These are phyloP conservation scores for Colletotrichum salicis DNA, from an alignment of 2,329 filamentous ascomycete genomes.

Conservation along the genomic window DNA sequence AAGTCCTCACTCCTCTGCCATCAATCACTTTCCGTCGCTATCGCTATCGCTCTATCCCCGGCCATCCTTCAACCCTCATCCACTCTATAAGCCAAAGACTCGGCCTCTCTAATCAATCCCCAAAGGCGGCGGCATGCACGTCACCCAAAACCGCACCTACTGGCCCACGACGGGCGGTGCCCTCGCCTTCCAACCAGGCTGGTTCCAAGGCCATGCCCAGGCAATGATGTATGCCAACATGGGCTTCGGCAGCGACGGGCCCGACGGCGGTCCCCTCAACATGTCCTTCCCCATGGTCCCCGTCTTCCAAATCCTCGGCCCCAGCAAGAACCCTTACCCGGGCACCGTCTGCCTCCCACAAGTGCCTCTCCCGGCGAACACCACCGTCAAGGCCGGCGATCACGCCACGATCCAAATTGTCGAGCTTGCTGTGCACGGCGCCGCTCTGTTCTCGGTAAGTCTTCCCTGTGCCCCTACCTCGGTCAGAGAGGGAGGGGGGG, in stretches of 20 bases:
- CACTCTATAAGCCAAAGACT: not conserved
- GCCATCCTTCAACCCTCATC: not conserved
- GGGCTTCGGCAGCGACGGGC: slow-evolving; percentile 78
- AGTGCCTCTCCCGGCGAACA: slow-evolving; percentile 80
- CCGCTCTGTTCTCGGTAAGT: slow-evolving; percentile 81
- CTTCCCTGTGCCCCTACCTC: not conserved
- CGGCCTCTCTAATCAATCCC: slow-evolving; percentile 4
- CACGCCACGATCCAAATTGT: slow-evolving; percentile 91
- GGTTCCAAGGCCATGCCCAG: slow-evolving; percentile 89
- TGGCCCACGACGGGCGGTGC: slow-evolving; percentile 92
- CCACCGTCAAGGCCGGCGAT: slow-evolving; percentile 81
- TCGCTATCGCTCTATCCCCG: slow-evolving; percentile 2
- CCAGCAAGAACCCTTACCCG: slow-evolving; percentile 84
- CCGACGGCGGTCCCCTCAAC: slow-evolving; percentile 76
- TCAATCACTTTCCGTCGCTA: not conserved
- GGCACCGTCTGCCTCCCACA: slow-evolving; percentile 91
- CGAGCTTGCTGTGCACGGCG: slow-evolving; percentile 85
- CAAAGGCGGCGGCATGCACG: slow-evolving; percentile 83
- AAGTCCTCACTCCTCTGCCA: slow-evolving; percentile 51
- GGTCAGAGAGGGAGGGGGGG: too few species aligned
- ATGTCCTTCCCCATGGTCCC: slow-evolving; percentile 87
- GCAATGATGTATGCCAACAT: slow-evolving; percentile 93
- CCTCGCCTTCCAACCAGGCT: slow-evolving; percentile 91
- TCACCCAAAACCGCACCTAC: slow-evolving; percentile 84
- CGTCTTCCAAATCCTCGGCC: slow-evolving; percentile 85